Conservation (phyloP, 116 monocot genomes). For the Iris pallida region DNA sequence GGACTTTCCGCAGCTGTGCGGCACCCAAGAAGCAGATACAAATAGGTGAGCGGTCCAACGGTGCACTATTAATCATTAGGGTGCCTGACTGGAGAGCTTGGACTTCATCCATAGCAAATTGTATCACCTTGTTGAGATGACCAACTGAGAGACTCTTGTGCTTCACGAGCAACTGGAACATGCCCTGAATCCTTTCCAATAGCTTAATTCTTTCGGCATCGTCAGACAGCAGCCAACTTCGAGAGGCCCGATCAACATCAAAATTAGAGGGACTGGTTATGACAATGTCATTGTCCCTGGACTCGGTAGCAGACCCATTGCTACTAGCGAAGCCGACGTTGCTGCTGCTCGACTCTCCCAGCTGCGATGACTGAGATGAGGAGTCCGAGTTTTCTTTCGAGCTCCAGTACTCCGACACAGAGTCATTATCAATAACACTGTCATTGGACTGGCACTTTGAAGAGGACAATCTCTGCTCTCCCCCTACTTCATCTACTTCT, state of each 20-base stretch:
- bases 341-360: constrained; percentile 19
- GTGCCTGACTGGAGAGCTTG: constrained; percentile 47
- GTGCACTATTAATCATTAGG: constrained; percentile 33
- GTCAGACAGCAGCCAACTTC: constrained; percentile 70
- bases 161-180: constrained; percentile 55
- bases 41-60: constrained; percentile 52
- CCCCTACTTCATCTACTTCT: constrained; percentile 35
- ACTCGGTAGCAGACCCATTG: constrained; percentile 32
- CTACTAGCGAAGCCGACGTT: neutral
- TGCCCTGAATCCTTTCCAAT: constrained; percentile 68
- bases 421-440: constrained; percentile 8
- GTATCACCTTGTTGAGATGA: constrained; percentile 73
- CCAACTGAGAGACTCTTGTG: constrained; percentile 61
- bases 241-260: constrained; percentile 11
- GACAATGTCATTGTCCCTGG: constrained; percentile 9
- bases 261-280: neutral
- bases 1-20: constrained; percentile 57
- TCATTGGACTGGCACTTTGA: neutral
- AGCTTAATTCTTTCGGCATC: constrained; percentile 65
- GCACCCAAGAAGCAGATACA: constrained; percentile 68
- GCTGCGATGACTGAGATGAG: constrained; percentile 18
- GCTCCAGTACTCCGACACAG: constrained; percentile 29
- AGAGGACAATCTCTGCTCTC: neutral
- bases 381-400: constrained; percentile 34
- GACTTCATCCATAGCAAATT: constrained; percentile 66